phyloP scores from a whole-genome alignment of 345 rosid genomes.

The Eucalyptus tenuipes region DNA sequence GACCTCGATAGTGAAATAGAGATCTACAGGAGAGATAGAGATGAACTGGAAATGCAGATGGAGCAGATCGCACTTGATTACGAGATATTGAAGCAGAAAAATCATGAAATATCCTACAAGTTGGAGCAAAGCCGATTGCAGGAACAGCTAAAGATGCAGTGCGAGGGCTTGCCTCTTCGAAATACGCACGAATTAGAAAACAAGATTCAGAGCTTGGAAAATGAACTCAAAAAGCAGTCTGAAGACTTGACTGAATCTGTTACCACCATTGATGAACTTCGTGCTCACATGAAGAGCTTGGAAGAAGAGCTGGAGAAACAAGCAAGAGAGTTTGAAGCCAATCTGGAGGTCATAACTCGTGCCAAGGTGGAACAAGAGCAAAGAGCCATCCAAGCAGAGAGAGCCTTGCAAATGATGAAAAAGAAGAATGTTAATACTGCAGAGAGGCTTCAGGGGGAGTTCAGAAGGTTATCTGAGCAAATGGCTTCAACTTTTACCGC shows the following conservation, averaged over 20 bases:
- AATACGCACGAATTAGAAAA: slow-evolving; percentile 34
- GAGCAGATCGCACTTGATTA: slow-evolving; percentile 95
- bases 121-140: slow-evolving; percentile 81
- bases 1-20: slow-evolving; percentile 68
- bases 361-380: slow-evolving; percentile 73
- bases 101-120: slow-evolving; percentile 56
- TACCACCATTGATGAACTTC: slow-evolving; percentile 34
- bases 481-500: slow-evolving; percentile 73
- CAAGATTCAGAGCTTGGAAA: slow-evolving; percentile 32
- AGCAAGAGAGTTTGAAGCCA: slow-evolving; percentile 38
- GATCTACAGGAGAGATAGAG: slow-evolving; percentile 66
- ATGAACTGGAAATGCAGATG: slow-evolving; percentile 85
- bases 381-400: slow-evolving; percentile 81
- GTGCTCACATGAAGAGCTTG: slow-evolving; percentile 29
- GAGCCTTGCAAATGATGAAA: slow-evolving; percentile 49
- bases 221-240: slow-evolving; percentile 31
- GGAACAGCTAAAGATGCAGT: slow-evolving; percentile 69
- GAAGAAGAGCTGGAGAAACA: slow-evolving; percentile 72
- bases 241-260: slow-evolving; percentile 35
- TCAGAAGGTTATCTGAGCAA: slow-evolving; percentile 56
- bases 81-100: slow-evolving; percentile 88
- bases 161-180: slow-evolving; percentile 43
- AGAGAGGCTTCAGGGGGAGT: slow-evolving; percentile 74
- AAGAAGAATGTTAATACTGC: slow-evolving; percentile 70
- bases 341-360: slow-evolving; percentile 41